Evolutionary conservation across 83 land plant genomes (phyloP).

Genomic region (Larix sibirica): DNA sequence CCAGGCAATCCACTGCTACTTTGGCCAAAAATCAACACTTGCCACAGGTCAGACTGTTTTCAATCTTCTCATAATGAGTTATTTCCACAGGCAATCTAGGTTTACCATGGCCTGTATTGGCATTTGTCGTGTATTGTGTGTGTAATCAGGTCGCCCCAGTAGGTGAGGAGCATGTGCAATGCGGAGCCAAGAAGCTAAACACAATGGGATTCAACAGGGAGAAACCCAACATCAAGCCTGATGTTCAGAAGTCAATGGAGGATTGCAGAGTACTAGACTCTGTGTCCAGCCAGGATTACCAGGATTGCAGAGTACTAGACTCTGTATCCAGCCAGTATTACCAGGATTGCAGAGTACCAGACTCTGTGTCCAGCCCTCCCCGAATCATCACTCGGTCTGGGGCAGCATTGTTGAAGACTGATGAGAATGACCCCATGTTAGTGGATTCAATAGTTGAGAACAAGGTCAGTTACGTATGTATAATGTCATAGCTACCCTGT

Average conservation of each 20-base stretch:
- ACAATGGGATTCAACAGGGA: not conserved
- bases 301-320: too few species aligned
- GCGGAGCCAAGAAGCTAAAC: constrained; percentile 7
- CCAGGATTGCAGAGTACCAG: not conserved
- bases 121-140: not conserved
- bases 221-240: not conserved
- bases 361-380: not conserved
- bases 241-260: not conserved
- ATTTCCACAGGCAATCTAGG: too few species aligned
- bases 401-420: too few species aligned
- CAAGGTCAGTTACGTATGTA: not conserved
- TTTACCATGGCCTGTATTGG: too few species aligned
- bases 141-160: not conserved
- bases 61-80: too few species aligned
- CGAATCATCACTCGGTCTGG: too few species aligned
- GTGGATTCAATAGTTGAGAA: not conserved
- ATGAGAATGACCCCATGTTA: not conserved
- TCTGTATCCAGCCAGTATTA: too few species aligned
- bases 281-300: not conserved
- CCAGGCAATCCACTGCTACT: not conserved
- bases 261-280: not conserved
- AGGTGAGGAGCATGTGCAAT: constrained; percentile 1
- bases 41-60: not conserved
- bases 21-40: not conserved
- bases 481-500: too few species aligned